A percentile compares a stretch with the other conserved stretches of the same genome.
phyloP scores from a whole-genome alignment of 2,329 filamentous ascomycete species.

The Colletotrichum endophyticum region DNA sequence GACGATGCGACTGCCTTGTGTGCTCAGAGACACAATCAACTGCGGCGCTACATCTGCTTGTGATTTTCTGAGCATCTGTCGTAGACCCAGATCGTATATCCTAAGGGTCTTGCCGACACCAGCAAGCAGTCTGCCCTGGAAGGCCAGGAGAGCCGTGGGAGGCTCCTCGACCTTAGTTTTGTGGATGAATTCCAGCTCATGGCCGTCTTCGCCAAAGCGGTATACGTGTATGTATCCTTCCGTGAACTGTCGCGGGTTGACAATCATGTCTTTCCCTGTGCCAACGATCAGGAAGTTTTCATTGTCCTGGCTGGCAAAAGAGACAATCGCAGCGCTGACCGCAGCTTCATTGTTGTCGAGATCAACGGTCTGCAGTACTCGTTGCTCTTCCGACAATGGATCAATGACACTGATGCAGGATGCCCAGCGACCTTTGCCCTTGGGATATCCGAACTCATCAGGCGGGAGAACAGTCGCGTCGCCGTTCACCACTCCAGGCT shows the following conservation, averaged over 20 bases:
- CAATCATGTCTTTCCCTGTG: conserved; percentile 87
- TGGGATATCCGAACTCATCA: conserved; percentile 88
- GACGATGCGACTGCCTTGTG: conserved; percentile 88
- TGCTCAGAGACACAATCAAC: conserved; percentile 87
- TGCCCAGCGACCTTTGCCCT: conserved; percentile 86
- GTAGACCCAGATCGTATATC: conserved; percentile 92
- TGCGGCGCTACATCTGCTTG: conserved; percentile 81
- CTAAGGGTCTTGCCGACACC: conserved; percentile 83
- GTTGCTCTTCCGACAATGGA: conserved; percentile 72
- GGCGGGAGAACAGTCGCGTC: conserved; percentile 74
- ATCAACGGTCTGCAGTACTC: conserved; percentile 78
- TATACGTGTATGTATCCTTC: conserved; percentile 93
- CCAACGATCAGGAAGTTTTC: conserved; percentile 94
- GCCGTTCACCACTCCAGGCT: conserved; percentile 73
- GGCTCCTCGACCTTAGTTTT: conserved; percentile 93
- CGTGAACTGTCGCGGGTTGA: conserved; percentile 76
- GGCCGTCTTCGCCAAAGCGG: conserved; percentile 85
- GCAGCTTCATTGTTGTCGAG: conserved; percentile 90
- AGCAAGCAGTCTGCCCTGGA: conserved; percentile 89
- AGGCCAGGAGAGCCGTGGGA: conserved; percentile 86
- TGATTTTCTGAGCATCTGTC: conserved; percentile 89
- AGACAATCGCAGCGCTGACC: conserved; percentile 81
- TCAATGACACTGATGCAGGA: conserved; percentile 95
- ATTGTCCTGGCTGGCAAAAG: conserved; percentile 87
- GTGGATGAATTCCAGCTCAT: conserved; percentile 90